These are phyloP conservation scores for Microdochium bolleyi DNA, from an alignment of 2,329 filamentous ascomycete genomes.

Conservation along the genomic window DNA sequence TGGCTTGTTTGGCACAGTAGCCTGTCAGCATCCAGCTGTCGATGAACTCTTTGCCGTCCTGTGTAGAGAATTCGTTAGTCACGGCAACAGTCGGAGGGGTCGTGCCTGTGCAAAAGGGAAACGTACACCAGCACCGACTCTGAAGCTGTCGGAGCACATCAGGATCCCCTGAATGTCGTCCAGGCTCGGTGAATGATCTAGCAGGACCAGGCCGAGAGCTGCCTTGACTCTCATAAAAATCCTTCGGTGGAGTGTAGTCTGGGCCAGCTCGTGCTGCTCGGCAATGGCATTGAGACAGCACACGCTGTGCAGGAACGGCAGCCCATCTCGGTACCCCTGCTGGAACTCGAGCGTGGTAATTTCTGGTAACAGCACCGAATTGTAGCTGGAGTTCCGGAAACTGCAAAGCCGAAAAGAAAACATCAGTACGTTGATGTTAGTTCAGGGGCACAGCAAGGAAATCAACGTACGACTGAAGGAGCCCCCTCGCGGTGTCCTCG, in stretches of 20 bases:
- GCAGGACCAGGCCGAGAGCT: neutral
- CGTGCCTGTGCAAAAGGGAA: neutral
- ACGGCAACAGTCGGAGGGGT: neutral
- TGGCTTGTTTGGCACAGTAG: neutral
- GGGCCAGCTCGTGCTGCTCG: neutral
- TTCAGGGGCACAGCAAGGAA: neutral
- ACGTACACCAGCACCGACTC: neutral
- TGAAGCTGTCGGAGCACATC: neutral
- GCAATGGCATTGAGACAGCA: neutral
- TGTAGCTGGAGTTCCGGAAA: neutral
- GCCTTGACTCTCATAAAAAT: neutral
- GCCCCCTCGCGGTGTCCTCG: neutral
- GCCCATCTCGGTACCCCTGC: neutral
- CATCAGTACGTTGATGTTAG: neutral
- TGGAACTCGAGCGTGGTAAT: neutral
- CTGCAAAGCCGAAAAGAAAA: neutral
- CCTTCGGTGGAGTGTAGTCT: neutral
- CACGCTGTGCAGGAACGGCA: neutral
- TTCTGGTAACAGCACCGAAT: neutral
- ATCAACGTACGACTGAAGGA: neutral
- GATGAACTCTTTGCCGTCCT: neutral
- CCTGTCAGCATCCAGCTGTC: neutral
- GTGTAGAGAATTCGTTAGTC: neutral
- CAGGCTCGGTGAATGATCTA: neutral
- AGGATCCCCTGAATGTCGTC: neutral